Percentiles rank a stretch among this genome's conserved stretches.
Evolutionary conservation across 2,329 filamentous ascomycete species (phyloP).

Genomic region (Xylariaceae sp.): DNA sequence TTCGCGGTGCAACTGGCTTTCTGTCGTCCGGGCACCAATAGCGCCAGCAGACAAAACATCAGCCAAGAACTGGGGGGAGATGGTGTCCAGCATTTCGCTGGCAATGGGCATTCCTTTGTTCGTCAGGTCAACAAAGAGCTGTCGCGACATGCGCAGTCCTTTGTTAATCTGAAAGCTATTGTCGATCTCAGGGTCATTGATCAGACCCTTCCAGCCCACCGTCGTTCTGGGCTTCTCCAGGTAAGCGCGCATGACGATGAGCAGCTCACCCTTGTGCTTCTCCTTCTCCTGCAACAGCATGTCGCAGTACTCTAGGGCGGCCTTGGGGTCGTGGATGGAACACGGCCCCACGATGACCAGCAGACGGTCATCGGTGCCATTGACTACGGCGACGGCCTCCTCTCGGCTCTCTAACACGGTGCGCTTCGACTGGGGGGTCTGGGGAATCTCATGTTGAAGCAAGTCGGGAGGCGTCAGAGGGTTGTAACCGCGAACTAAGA

Average conservation of each 20-base stretch:
- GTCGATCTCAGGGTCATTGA: slow-evolving; percentile 98
- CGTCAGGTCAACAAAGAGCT: slow-evolving; percentile 91
- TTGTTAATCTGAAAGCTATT: slow-evolving; percentile 99
- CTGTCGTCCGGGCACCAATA: slow-evolving; percentile 92
- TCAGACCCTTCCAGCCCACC: slow-evolving; percentile 96
- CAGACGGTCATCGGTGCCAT: slow-evolving; percentile 55
- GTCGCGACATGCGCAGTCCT: slow-evolving; percentile 76
- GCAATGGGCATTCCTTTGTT: slow-evolving; percentile 91
- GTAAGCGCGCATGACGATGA: slow-evolving; percentile 97
- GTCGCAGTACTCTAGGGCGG: slow-evolving; percentile 90
- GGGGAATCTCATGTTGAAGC: slow-evolving; percentile 84
- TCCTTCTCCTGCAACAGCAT: slow-evolving; percentile 73
- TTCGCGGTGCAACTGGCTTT: slow-evolving; percentile 92
- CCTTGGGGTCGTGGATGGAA: slow-evolving; percentile 91
- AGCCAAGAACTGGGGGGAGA: slow-evolving; percentile 93
- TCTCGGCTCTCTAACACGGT: slow-evolving; percentile 59
- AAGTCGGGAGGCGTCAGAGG: slow-evolving; percentile 89
- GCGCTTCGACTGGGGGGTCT: slow-evolving; percentile 50
- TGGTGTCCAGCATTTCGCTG: slow-evolving; percentile 96
- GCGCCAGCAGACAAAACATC: slow-evolving; percentile 89
- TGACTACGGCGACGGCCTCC: slow-evolving; percentile 64
- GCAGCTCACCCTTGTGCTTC: slow-evolving; percentile 81
- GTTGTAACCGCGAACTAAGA: slow-evolving; percentile 77
- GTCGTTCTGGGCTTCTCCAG: slow-evolving; percentile 98
- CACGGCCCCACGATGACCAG: slow-evolving; percentile 86